phyloP scores from a whole-genome alignment of 1,139 yeast genomes.

The Candida pseudoviswanathii region DNA sequence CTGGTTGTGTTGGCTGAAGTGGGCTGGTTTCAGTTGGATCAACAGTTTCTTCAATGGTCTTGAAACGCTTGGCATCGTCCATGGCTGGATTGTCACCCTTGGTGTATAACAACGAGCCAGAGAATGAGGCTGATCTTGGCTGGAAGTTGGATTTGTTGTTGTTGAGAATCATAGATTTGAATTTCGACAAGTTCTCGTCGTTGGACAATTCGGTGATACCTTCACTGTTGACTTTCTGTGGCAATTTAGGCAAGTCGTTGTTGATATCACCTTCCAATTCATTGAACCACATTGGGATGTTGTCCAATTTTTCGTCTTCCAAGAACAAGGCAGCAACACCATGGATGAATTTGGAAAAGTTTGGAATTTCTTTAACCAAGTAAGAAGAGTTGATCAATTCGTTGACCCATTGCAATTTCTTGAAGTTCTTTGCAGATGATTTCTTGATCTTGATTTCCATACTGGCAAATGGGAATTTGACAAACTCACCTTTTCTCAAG shows the following conservation, averaged over 20 bases:
- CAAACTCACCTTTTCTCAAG: slow-evolving; percentile 82
- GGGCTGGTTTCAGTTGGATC: slow-evolving; percentile 11
- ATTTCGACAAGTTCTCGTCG: slow-evolving; percentile 49
- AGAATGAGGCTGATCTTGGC: slow-evolving; percentile 44
- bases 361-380: slow-evolving; percentile 87
- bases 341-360: slow-evolving; percentile 86
- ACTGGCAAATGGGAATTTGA: slow-evolving; percentile 87
- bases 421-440: slow-evolving; percentile 42
- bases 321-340: slow-evolving; percentile 86
- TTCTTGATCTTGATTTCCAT: slow-evolving; percentile 83
- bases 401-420: slow-evolving; percentile 74
- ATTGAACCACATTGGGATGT: slow-evolving; percentile 92
- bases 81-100: slow-evolving; percentile 11
- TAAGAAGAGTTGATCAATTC: slow-evolving; percentile 77
- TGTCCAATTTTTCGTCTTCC: slow-evolving; percentile 88
- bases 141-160: slow-evolving; percentile 33
- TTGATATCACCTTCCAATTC: slow-evolving; percentile 73
- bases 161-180: slow-evolving; percentile 44
- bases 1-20: background rate
- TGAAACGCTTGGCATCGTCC: slow-evolving; percentile 11
- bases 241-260: slow-evolving; percentile 26
- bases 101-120: slow-evolving; percentile 35
- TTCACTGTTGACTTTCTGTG: slow-evolving; percentile 13
- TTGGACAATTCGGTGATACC: slow-evolving; percentile 25
- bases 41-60: slow-evolving; percentile 14